These are phyloP conservation scores for Pseudocercospora vitis DNA, from an alignment of 2,329 filamentous ascomycete genomes.

Conservation along the genomic window DNA sequence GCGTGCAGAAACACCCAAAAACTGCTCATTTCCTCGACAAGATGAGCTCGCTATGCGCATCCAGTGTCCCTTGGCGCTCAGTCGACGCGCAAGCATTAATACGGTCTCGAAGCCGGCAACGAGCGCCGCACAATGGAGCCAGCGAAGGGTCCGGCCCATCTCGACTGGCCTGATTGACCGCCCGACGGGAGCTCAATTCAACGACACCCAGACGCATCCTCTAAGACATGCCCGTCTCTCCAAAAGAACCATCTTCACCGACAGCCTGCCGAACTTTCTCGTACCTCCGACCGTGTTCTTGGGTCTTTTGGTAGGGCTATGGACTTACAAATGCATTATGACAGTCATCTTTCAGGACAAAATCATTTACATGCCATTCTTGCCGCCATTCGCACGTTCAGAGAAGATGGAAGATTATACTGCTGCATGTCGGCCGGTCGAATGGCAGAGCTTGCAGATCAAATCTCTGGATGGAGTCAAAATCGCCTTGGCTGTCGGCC, in stretches of 20 bases:
- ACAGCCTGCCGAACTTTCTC: slow-evolving; percentile 49
- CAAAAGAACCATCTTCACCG: slow-evolving; percentile 28
- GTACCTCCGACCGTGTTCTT: slow-evolving; percentile 66
- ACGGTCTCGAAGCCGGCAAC: slow-evolving; percentile 1
- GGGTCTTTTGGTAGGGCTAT: slow-evolving; percentile 65
- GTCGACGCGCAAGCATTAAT: not conserved
- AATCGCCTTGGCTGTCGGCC: slow-evolving; percentile 60
- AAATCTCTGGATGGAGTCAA: slow-evolving; percentile 64
- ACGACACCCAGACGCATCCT: not conserved
- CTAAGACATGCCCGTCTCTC: not conserved
- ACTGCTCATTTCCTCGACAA: not conserved
- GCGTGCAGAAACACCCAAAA: not conserved
- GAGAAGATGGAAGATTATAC: slow-evolving; percentile 67
- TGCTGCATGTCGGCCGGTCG: slow-evolving; percentile 59
- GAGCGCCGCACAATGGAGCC: not conserved
- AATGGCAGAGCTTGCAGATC: slow-evolving; percentile 66
- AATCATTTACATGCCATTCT: slow-evolving; percentile 77
- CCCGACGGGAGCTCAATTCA: not conserved
- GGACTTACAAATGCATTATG: slow-evolving; percentile 66
- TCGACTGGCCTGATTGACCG: not conserved
- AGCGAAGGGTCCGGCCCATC: not conserved
- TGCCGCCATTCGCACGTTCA: slow-evolving; percentile 67
- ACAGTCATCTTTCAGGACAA: slow-evolving; percentile 76
- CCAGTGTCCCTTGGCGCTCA: not conserved
- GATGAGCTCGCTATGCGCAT: slow-evolving; percentile 1